phyloP scores from a whole-genome alignment of 306 rosid genomes.

The Cajanus cajan region DNA sequence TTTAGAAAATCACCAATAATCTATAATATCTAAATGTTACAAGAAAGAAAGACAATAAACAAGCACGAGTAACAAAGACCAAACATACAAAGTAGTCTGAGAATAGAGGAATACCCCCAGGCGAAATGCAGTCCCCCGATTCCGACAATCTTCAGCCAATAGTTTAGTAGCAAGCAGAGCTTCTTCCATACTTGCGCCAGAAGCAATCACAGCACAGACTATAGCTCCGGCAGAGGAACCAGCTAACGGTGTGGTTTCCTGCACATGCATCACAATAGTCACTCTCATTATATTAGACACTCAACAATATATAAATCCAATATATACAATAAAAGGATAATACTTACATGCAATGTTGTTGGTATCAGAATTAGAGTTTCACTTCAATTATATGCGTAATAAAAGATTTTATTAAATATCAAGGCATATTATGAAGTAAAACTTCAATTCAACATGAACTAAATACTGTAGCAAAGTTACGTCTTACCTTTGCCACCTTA shows the following conservation, averaged over 20 bases:
- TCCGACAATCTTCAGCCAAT: constrained; percentile 89
- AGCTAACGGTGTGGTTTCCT: constrained; percentile 95
- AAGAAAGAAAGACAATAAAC: too few species aligned
- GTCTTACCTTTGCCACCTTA: too few species aligned
- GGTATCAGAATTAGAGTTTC: too few species aligned
- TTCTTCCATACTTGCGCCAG: constrained; percentile 89
- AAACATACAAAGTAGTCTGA: not conserved
- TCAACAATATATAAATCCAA: not conserved
- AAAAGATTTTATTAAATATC: too few species aligned
- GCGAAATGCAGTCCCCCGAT: constrained; percentile 86
- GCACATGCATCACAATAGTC: constrained; percentile 27
- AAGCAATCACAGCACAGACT: constrained; percentile 91
- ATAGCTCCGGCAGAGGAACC: constrained; percentile 99
- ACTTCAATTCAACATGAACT: too few species aligned
- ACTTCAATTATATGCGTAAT: too few species aligned
- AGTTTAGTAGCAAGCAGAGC: constrained; percentile 78
- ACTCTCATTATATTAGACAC: not conserved
- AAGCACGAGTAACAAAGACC: not conserved
- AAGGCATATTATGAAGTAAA: too few species aligned
- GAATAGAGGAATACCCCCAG: constrained; percentile 68
- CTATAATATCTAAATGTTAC: too few species aligned
- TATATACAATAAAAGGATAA: not conserved
- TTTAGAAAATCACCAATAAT: too few species aligned
- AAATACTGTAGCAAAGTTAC: too few species aligned
- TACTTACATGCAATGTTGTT: too few species aligned